Evolutionary conservation across 106 monocot species (phyloP), one percentile per base, ranked within the genome.

Genomic region (Cymbidium sinense): DNA sequence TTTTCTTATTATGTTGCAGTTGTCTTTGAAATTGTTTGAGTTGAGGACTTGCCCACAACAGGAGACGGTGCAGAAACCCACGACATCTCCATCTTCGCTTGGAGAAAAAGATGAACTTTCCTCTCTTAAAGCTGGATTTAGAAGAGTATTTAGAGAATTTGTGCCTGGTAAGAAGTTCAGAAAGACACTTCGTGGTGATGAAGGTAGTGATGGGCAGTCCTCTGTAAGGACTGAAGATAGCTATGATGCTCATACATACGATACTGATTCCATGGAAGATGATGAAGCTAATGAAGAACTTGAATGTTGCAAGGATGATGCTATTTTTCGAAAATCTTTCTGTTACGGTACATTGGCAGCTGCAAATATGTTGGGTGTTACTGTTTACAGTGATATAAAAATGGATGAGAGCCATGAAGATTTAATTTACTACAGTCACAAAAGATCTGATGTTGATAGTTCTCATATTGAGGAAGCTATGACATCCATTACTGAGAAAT

Each of bases 311-410:
- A 82, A 79, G n/a, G 37, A 72, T 39, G 78, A 82, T 70, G 47
- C 81, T 27, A 89, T 43, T 54, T 82, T 88, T 34, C 81, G 93
- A 47, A 96, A 96, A 75, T 96, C 96, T 25, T 91, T 93, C 78
- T 91, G 89, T 77, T 96, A 96, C 78, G 96, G 88, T 44, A 70
- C 93, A 50, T 73, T 89, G 72, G 82, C 85, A 35, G 84, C 84
- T 78, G 86, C 86, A 25, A 93, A 93, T 74, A 79, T 76, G 44
- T 11, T 87, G 27, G 86, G 37, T 27, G 50, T 35, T 50, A n/a
- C 47, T 7, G 9, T 50, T 47, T 75, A 47, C 28, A 39, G 20
- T 27, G 47, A 25, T 25, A 75, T 75, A 36, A 47, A 28, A 13
- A 50, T 75, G 30, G 50, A 75, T 76, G 34, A 54, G 21, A 55